Conservation (phyloP, 148 eudicot species). For the Chenopodium album region DNA sequence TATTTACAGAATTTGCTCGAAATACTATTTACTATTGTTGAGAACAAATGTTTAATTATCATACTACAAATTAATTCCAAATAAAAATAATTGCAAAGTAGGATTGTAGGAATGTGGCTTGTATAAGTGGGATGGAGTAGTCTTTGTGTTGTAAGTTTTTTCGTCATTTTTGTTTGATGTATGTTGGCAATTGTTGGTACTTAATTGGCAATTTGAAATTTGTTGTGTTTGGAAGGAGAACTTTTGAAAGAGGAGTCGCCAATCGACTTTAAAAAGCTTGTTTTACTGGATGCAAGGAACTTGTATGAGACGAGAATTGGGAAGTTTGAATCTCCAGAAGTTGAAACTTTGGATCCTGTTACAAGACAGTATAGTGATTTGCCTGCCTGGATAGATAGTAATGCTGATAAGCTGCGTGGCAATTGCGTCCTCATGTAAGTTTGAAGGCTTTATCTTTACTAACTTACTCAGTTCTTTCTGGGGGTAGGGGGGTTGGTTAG, state of each 20-base stretch:
- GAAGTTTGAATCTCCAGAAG: conserved; percentile 67
- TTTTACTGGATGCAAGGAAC: conserved; percentile 92
- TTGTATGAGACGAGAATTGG: conserved; percentile 97
- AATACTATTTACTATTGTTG: too few species aligned
- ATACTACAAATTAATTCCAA: too few species aligned
- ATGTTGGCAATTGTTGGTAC: not conserved
- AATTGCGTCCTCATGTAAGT: conserved; percentile 83
- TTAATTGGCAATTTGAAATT: conserved; percentile 6
- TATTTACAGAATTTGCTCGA: too few species aligned
- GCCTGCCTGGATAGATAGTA: conserved; percentile 86
- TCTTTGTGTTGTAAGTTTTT: not conserved
- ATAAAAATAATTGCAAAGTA: too few species aligned
- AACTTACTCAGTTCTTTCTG: not conserved
- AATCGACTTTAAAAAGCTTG: conserved; percentile 42
- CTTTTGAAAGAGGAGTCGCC: conserved; percentile 37
- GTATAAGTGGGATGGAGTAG: not conserved
- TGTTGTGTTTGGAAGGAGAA: conserved; percentile 43
- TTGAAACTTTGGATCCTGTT: conserved; percentile 86
- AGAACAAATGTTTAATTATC: too few species aligned
- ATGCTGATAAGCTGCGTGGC: conserved; percentile 68
- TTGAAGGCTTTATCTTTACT: not conserved
- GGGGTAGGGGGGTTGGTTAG: not conserved
- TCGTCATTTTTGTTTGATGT: not conserved
- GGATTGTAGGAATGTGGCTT: too few species aligned
- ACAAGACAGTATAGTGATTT: conserved; percentile 94